Evolutionary conservation across 441 rosid species (phyloP), one percentile per base, ranked within the genome.

Genomic region (Pelargonium myrrhifolium): DNA sequence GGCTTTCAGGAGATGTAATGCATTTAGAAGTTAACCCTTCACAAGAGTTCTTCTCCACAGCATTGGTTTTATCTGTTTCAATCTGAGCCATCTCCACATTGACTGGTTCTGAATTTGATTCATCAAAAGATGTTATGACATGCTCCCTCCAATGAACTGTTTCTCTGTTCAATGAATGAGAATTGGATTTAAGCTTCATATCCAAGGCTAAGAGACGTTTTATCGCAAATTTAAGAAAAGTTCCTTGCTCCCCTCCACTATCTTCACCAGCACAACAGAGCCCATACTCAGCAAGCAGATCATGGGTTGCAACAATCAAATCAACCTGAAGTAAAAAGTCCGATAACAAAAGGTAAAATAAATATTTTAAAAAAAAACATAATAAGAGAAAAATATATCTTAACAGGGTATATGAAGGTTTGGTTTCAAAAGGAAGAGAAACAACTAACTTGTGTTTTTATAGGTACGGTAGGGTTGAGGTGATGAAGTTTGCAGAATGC

Each of bases 401-500:
- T 15, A 59, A 42, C 1, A 67, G 51, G 59, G 31, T 37, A 70
- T 28, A 43, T 47, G 39, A 2, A 64, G 17, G 35, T 5, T 21
- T 11, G 35, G 7, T 65, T 65, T 65, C 56, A 43, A 21, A 45
- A 21, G 14, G n/a, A 45, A 42, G 69, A 76, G 62, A 61, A 61
- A 43, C 65, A 45, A 78, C 85, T 82, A 74, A 92, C 98, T 78
- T 92, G 98, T 69, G 84, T 73, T 83, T 95, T 86, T 49, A 88
- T 72, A 68, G 87, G 79, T 45, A 83, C 75, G 21, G 84, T 73
- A 76, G 84, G 77, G 74, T 84, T 82, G 56, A 95, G 88, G 74
- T 92, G 96, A 77, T 92, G 99, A 81, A 92, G 89, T 81, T 90
- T 95, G 92, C 97, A 87, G 79, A 90, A 95, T 4, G 90, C 89